These are phyloP conservation scores for Candida ponderosae DNA, from an alignment of 805 yeast genomes.

Conservation along the genomic window DNA sequence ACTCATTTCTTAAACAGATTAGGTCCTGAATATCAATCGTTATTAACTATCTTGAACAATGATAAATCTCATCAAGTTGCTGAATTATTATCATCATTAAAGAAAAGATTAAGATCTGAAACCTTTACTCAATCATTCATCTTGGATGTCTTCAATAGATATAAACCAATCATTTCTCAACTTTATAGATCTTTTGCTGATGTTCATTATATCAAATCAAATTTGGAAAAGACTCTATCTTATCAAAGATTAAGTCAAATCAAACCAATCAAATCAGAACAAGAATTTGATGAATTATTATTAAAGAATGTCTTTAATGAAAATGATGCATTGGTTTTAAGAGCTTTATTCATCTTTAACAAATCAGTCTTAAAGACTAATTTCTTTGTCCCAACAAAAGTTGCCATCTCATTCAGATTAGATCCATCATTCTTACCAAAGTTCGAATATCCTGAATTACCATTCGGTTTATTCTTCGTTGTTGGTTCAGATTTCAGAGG, in stretches of 20 bases:
- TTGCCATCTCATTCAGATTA: constrained; percentile 88
- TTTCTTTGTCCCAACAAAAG: constrained; percentile 88
- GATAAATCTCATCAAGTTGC: constrained; percentile 55
- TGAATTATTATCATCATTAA: constrained; percentile 72
- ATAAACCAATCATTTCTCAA: constrained; percentile 68
- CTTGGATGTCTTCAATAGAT: constrained; percentile 62
- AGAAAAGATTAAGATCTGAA: constrained; percentile 85
- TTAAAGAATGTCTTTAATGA: constrained; percentile 65
- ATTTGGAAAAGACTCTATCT: constrained; percentile 71
- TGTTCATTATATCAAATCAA: constrained; percentile 68
- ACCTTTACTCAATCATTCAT: constrained; percentile 86
- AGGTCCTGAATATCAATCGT: constrained; percentile 79
- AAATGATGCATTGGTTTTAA: constrained; percentile 71
- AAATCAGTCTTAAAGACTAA: constrained; percentile 85
- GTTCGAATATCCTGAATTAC: constrained; percentile 85
- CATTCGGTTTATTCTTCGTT: constrained; percentile 90
- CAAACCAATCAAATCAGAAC: constrained; percentile 65
- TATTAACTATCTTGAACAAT: constrained; percentile 56
- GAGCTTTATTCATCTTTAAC: constrained; percentile 79
- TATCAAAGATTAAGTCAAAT: constrained; percentile 80
- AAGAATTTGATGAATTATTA: constrained; percentile 64
- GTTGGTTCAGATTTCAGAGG: constrained; percentile 97
- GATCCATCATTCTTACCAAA: constrained; percentile 79
- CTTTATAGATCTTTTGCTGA: constrained; percentile 89
- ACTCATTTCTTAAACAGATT: constrained; percentile 91